phyloP scores from a whole-genome alignment of 2,329 filamentous ascomycete species.

The Graphilbum ipis-grandicollis region DNA sequence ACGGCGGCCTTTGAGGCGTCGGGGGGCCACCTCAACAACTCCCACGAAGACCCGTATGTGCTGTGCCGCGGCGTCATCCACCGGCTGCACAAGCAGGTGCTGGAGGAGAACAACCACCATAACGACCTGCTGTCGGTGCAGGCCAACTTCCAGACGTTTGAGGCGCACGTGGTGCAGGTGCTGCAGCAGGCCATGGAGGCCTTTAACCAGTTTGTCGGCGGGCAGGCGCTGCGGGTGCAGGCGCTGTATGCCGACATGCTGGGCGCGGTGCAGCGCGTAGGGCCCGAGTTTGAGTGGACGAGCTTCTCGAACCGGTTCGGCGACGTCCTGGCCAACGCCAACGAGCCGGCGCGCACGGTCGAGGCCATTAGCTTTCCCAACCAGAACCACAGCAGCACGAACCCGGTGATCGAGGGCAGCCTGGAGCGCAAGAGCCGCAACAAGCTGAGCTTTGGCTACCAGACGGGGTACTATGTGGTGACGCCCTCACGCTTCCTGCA shows the following conservation, averaged over 20 bases:
- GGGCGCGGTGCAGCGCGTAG: constrained; percentile 56
- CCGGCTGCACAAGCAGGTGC: constrained; percentile 75
- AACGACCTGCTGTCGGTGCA: constrained; percentile 88
- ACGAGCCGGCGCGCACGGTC: constrained; percentile 54
- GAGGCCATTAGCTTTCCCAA: constrained; percentile 72
- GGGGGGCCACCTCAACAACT: constrained; percentile 50
- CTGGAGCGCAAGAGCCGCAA: constrained; percentile 85
- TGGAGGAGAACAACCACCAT: constrained; percentile 90
- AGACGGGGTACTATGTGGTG: constrained; percentile 74
- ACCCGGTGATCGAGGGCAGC: constrained; percentile 70
- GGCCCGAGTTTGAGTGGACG: constrained; percentile 80
- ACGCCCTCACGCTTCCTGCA: constrained; percentile 80
- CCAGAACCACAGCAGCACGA: constrained; percentile 64
- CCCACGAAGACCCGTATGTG: constrained; percentile 74
- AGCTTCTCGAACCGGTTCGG: constrained; percentile 60
- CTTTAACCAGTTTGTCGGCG: constrained; percentile 65
- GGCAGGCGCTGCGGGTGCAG: constrained; percentile 67
- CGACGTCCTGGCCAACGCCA: constrained; percentile 60
- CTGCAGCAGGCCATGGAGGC: constrained; percentile 69
- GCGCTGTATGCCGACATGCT: constrained; percentile 77
- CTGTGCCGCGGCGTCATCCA: constrained; percentile 66
- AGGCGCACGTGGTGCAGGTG: constrained; percentile 67
- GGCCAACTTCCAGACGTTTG: constrained; percentile 73
- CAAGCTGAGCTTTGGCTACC: constrained; percentile 61
- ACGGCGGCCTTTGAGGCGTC: constrained; percentile 63